phyloP scores from a whole-genome alignment of 768 basidiomycete species.

The Trametes cubensis region DNA sequence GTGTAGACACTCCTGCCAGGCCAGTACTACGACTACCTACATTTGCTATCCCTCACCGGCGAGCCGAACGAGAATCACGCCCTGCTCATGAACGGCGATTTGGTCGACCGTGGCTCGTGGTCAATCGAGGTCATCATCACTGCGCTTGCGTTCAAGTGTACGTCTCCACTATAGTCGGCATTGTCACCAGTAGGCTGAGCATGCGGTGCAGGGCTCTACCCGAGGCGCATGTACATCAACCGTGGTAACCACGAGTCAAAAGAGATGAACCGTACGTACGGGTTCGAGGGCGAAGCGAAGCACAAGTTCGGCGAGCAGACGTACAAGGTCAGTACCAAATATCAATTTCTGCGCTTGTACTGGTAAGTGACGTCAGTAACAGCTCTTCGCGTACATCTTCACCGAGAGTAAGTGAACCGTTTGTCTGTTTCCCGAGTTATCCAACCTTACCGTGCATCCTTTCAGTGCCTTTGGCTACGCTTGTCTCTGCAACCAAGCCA shows the following conservation, averaged over 20 bases:
- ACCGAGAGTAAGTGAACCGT: conserved; percentile 65
- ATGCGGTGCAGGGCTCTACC: conserved; percentile 77
- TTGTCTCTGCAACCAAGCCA: conserved; percentile 72
- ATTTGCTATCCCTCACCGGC: conserved; percentile 85
- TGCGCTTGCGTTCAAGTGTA: conserved; percentile 95
- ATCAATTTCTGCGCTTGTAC: neutral
- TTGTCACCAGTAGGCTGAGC: neutral
- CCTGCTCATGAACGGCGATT: conserved; percentile 90
- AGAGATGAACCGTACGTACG: conserved; percentile 95
- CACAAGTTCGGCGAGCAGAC: conserved; percentile 96
- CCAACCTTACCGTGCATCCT: neutral
- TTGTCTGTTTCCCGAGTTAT: neutral
- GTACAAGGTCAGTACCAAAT: conserved; percentile 65
- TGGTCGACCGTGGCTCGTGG: conserved; percentile 97
- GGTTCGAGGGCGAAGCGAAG: conserved; percentile 94
- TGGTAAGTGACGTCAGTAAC: conserved; percentile 6
- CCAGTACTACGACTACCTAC: conserved; percentile 92
- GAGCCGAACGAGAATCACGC: conserved; percentile 85
- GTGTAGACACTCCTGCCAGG: conserved; percentile 47
- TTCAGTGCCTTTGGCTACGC: conserved; percentile 86
- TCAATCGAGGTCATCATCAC: conserved; percentile 91
- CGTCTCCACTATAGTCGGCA: conserved; percentile 31
- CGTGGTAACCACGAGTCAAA: conserved; percentile 96
- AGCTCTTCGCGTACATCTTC: conserved; percentile 95
- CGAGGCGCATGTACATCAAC: conserved; percentile 88